Conservation (phyloP, 768 basidiomycete genomes). For the Collybiopsis confluens region DNA sequence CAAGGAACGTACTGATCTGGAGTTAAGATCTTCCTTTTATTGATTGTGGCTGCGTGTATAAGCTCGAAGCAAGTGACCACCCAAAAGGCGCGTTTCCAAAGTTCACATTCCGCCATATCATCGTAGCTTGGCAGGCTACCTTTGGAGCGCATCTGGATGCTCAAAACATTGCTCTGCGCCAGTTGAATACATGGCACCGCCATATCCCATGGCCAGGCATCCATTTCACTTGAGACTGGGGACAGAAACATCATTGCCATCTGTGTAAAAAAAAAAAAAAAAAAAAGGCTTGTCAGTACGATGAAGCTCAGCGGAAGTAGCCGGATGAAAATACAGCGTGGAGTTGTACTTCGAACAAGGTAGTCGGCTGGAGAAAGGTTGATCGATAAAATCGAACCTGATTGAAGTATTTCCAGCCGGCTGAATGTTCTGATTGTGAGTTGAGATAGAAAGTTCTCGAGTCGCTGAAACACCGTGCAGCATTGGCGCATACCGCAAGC, state of each 20-base stretch:
- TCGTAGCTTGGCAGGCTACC: background rate
- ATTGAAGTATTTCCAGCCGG: conserved; percentile 40
- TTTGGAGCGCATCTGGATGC: conserved; percentile 11
- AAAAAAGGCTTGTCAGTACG: no score
- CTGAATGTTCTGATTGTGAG: conserved; percentile 22
- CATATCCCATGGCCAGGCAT: conserved; percentile 31
- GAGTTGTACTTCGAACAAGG: conserved; percentile 53
- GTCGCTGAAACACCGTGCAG: conserved; percentile 37
- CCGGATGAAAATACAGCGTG: conserved; percentile 31
- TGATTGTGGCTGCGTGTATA: conserved; percentile 45
- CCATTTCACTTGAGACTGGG: conserved; percentile 32
- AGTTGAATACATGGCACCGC: conserved; percentile 12
- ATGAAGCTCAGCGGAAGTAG: conserved; percentile 8
- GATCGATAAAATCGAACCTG: conserved; percentile 48
- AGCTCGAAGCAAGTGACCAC: conserved; percentile 12
- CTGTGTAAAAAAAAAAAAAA: conserved; percentile 14
- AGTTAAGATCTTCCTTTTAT: conserved; percentile 41
- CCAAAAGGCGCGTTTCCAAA: conserved; percentile 44
- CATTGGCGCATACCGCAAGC: conserved; percentile 50
- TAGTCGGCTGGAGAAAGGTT: conserved; percentile 43
- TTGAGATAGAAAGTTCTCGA: conserved; percentile 6
- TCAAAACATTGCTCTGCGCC: conserved; percentile 27
- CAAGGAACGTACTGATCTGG: background rate
- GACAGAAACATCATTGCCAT: conserved; percentile 23
- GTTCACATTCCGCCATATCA: conserved; percentile 35